These are phyloP conservation scores for Eragrostis tef DNA, from an alignment of 202 grass and related monocot genomes.

Conservation along the genomic window DNA sequence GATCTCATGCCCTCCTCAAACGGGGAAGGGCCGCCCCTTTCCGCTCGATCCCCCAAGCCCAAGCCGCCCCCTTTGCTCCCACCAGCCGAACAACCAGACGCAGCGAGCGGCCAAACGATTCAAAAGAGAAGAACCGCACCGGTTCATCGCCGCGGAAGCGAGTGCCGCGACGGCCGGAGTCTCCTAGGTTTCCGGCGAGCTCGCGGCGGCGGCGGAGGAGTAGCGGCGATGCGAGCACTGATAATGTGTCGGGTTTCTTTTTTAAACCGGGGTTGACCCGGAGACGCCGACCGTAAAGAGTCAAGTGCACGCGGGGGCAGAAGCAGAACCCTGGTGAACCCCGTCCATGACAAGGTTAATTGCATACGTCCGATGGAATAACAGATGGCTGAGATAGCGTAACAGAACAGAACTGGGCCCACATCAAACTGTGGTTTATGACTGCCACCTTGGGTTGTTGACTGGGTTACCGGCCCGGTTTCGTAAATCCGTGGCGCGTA, in stretches of 20 bases:
- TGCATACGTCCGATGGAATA: background rate
- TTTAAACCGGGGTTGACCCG: slow-evolving; percentile 45
- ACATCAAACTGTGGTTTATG: background rate
- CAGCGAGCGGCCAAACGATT: background rate
- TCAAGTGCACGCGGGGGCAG: slow-evolving; percentile 1
- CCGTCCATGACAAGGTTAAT: background rate
- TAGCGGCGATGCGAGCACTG: background rate
- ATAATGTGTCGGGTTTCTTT: background rate
- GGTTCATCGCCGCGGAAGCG: slow-evolving; percentile 39
- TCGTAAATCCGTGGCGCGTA: background rate
- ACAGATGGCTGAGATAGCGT: background rate
- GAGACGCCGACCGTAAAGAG: background rate
- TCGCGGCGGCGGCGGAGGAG: slow-evolving; percentile 9
- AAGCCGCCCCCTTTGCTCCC: background rate
- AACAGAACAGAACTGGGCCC: background rate
- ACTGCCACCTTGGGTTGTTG: background rate
- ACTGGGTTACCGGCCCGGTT: background rate
- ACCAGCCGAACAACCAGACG: background rate
- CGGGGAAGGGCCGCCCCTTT: background rate
- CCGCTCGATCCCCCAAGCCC: background rate
- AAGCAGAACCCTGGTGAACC: background rate
- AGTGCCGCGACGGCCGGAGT: background rate
- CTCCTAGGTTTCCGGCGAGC: slow-evolving; percentile 48
- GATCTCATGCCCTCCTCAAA: background rate
- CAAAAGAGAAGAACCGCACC: slow-evolving; percentile 32